A percentile compares a stretch with the other conserved stretches of the same genome.
These are phyloP conservation scores for Echinochloa phyllopogon DNA, from an alignment of 176 grass and related monocot genomes.

Conservation along the genomic window DNA sequence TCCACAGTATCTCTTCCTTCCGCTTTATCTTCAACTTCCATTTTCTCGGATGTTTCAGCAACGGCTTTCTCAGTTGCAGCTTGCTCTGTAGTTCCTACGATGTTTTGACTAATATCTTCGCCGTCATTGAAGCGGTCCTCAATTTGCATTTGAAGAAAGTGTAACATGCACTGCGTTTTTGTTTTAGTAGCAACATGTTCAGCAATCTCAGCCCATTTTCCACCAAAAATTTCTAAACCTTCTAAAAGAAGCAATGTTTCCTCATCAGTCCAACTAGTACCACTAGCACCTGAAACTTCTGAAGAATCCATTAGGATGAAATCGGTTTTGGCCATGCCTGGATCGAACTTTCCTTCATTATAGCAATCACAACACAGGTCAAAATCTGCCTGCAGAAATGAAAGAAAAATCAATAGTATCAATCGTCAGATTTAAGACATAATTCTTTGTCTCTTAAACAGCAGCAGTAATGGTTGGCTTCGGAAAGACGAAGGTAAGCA, in stretches of 20 bases:
- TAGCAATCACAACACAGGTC: slow-evolving; percentile 95
- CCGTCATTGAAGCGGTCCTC: slow-evolving; percentile 78
- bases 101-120: slow-evolving; percentile 53
- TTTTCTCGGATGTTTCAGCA: slow-evolving; percentile 58
- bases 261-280: slow-evolving; percentile 97
- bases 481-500: slow-evolving; percentile 16
- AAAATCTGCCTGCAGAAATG: slow-evolving; percentile 90
- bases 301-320: slow-evolving; percentile 98
- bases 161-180: slow-evolving; percentile 92
- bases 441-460: not conserved
- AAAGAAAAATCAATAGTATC: slow-evolving; percentile 31
- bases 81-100: slow-evolving; percentile 45
- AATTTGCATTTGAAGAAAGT: slow-evolving; percentile 99
- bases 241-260: slow-evolving; percentile 97
- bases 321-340: slow-evolving; percentile 88
- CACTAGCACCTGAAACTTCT: slow-evolving; percentile 83
- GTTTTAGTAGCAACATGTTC: slow-evolving; percentile 99
- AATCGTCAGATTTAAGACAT: slow-evolving; percentile 19
- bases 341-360: slow-evolving; percentile 81
- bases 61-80: slow-evolving; percentile 47
- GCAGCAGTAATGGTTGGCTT: not conserved
- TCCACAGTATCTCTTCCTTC: slow-evolving; percentile 53
- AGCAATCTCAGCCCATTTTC: slow-evolving; percentile 97
- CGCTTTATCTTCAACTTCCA: slow-evolving; percentile 73
- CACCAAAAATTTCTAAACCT: slow-evolving; percentile 97